Conservation (phyloP, 495 filamentous ascomycete species). For the Glutinoglossum americanum region DNA sequence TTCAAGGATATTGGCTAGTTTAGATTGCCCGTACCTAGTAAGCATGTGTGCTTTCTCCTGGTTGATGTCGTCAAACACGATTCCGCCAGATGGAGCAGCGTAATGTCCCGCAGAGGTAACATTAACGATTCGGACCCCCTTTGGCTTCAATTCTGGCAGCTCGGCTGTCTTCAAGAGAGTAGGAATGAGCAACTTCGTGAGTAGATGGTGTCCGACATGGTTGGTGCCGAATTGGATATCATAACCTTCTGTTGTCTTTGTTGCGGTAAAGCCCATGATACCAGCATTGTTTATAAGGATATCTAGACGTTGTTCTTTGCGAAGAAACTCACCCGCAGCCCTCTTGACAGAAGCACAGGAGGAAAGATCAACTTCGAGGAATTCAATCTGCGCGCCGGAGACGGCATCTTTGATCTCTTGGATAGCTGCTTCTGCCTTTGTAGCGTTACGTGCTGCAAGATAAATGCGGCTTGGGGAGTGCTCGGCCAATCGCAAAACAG, state of each 20-base stretch:
- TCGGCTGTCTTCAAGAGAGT: constrained; percentile 29
- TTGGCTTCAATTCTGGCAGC: constrained; percentile 9
- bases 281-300: constrained; percentile 47
- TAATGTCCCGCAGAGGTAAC: constrained; percentile 21
- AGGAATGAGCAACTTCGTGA: constrained; percentile 40
- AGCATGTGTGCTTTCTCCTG: constrained; percentile 12
- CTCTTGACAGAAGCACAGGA: constrained; percentile 30
- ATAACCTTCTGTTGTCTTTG: constrained; percentile 36
- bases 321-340: constrained; percentile 24
- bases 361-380: constrained; percentile 27
- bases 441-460: constrained; percentile 34
- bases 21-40: constrained; percentile 38
- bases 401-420: constrained; percentile 23
- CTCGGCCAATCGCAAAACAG: constrained; percentile 35
- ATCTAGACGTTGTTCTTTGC: constrained; percentile 19
- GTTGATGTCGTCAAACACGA: constrained; percentile 9
- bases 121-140: constrained; percentile 25
- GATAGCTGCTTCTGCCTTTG: constrained; percentile 30
- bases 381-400: constrained; percentile 25
- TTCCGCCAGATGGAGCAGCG: constrained; percentile 9
- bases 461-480: constrained; percentile 40
- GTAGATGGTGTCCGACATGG: constrained; percentile 43
- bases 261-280: constrained; percentile 31
- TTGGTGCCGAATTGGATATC: constrained; percentile 56
- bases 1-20: constrained; percentile 52